These are phyloP conservation scores for Lentinula novae-zelandiae DNA, from an alignment of 1,284 basidiomycete species.

Conservation along the genomic window DNA sequence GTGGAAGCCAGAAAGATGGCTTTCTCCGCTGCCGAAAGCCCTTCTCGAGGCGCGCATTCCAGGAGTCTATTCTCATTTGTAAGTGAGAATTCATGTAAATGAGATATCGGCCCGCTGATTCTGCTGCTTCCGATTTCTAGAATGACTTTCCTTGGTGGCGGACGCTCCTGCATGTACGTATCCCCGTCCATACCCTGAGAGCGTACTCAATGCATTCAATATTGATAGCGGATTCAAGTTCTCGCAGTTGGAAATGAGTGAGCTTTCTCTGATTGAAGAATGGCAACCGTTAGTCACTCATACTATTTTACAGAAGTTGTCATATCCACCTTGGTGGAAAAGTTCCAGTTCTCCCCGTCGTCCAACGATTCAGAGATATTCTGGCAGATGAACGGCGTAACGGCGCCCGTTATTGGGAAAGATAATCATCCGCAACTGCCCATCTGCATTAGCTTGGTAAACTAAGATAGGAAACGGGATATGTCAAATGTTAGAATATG, in stretches of 20 bases:
- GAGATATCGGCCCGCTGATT: neutral
- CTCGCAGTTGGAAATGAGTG: conserved; percentile 17
- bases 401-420: neutral
- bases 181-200: neutral
- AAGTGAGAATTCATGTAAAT: neutral
- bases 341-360: conserved; percentile 1
- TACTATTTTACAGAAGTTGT: neutral
- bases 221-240: conserved; percentile 13
- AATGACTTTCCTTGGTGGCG: conserved; percentile 41
- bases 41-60: conserved; percentile 29
- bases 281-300: neutral
- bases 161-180: conserved; percentile 36
- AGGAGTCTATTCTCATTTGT: conserved; percentile 32
- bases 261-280: neutral
- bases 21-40: conserved; percentile 26
- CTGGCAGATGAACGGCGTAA: conserved; percentile 5
- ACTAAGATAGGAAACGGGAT: neutral
- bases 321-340: neutral
- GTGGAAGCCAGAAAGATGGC: conserved; percentile 43
- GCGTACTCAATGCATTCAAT: neutral
- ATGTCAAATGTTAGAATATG: too few species aligned
- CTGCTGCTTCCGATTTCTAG: conserved; percentile 18
- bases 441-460: neutral
- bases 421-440: conserved; percentile 2
- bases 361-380: neutral